Evolutionary conservation across 1,284 basidiomycete genomes (phyloP), one percentile per base, ranked within the genome.

Genomic region (Irpex sp.): DNA sequence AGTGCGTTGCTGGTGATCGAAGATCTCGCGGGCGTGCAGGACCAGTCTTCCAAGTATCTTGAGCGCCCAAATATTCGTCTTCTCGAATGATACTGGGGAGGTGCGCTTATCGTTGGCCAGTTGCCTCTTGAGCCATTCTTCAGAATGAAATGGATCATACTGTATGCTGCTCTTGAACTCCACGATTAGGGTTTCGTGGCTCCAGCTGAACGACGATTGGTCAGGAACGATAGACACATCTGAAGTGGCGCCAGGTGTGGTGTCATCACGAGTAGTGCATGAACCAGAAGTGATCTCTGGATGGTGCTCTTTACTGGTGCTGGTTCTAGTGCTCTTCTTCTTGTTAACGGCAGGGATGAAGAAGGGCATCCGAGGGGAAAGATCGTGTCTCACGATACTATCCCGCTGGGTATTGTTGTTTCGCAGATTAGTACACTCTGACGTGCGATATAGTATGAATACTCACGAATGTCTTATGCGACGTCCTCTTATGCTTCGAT

Each of bases 1-100:
- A 26, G 37, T 19, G 8, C 59, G 63, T 17, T 61, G 63, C 36
- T 61, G 63, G 5, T 51, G 36, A 31, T 57, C 17, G 17, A 54
- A 52, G 11, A 21, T 26, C 17, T 58, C 57, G 7, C 9, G 17
- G 3, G 58, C 57, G 58, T 62, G 40, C 2, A 51, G 11, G 7
- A 17, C 49, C 11, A 51, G 49, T 17, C 17, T 9, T n/a, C 49
- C 49, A 2, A 9, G 49, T 3, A 51, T 19, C 49, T 51, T 51
- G n/a, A 21, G 15, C 7, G 49, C 49, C 11, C n/a, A 11, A 47
- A 13, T n/a, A 5, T 13, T 47, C 11, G 11, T 13, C 44, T 47
- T 47, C 44, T 47, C 44, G 44, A 47, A 47, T n/a, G 44, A 11
- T n/a, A 47, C 44, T 13, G 44, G 44, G 11, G 44, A 13, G 11